Base-by-base conservation (phyloP, 306 rosid genomes). In the Pyrus betulifolia region DNA sequence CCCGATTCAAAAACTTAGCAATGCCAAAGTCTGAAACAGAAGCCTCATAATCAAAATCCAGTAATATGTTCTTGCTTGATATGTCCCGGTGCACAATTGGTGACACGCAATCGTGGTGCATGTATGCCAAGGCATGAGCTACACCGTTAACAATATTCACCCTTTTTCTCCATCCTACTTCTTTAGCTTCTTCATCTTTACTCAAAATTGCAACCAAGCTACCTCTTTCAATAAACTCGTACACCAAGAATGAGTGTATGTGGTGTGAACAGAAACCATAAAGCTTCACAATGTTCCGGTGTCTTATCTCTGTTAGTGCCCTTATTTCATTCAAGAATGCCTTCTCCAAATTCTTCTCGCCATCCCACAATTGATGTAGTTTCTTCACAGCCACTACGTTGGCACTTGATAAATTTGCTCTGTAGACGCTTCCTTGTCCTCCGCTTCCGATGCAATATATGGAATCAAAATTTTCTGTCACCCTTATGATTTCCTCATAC, bases 41-140 rank as follows among this genome's bases (percentile, higher is more conserved):
- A 2, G 76, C 76, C 19, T 23, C 72, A 33, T 58, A 33, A 13
- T 80, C 38, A 33, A 11, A 9, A 69, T 68, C 62, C n/a, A 80
- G 8, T 38, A 80, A 68, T 23, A 80, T 14, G 59, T 80, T 80
- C 58, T 74, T 59, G 79, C 79, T 80, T 8, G 78, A 58, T 30
- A 73, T 55, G 74, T 74, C 75, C 11, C 71, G 25, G 46, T 74
- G 75, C 3, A 80, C 62, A 67, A 79, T 79, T 4, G 78, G 78
- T 27, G 52, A 51, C 30, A 76, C 4, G 10, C 75, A 58, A 25
- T 74, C 70, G 11, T 30, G 58, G 49, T 80, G 83, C 83, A 80
- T 44, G 23, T 80, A 80, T 18, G 57, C 49, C 25, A 80, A 67
- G 42, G 79, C 83, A 25, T 74, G 52, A 1, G 71, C 70, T 17